Base-by-base conservation (phyloP, 768 basidiomycete genomes). In the Naganishia vishniacii region DNA sequence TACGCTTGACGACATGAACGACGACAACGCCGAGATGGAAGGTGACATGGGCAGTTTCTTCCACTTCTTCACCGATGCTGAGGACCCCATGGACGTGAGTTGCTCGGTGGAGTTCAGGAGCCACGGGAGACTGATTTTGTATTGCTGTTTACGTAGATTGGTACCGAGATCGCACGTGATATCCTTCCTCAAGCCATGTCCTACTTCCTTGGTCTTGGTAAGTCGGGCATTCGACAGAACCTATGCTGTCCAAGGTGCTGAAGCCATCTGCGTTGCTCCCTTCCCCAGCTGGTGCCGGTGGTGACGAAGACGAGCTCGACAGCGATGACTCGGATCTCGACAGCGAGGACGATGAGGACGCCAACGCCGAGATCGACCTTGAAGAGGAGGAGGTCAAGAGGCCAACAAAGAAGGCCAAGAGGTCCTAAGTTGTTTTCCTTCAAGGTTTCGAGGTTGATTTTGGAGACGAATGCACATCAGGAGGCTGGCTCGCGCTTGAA, bases 31-130 rank as follows among this genome's bases (percentile, higher is more conserved):
- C 31, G 58, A 48, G 62, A 1, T 69, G 51, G 72, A 77, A 9
- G 76, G 74, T 15, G 75, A 77, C 64, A 46, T 58, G 9, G 75
- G 74, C n/a, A 71, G 69, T 6, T 77, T 75, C 72, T 77, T 77
- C 71, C 64, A 67, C 20, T 75, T 58, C 64, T 77, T 77, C 65
- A 65, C 67, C 23, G 66, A 66, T 3, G 66, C 62, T 5, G 51
- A 59, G 15, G 76, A 77, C 56, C 61, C 62, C 1, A 68, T 68
- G 42, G 48, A 62, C 28, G 72, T 76, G 48, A 64, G 71, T 68
- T 28, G 2, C 12, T 23, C 23, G 1, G 26, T 65, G 60, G 15
- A 18, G 51, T 37, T 18, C 16, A n/a, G 12, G 6, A 7, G 12
- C 23, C 29, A 15, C 44, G 4, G 31, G 12, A 47, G 25, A n/a